These are phyloP conservation scores for Datura wrightii DNA, from an alignment of 257 asterid species.

Conservation along the genomic window DNA sequence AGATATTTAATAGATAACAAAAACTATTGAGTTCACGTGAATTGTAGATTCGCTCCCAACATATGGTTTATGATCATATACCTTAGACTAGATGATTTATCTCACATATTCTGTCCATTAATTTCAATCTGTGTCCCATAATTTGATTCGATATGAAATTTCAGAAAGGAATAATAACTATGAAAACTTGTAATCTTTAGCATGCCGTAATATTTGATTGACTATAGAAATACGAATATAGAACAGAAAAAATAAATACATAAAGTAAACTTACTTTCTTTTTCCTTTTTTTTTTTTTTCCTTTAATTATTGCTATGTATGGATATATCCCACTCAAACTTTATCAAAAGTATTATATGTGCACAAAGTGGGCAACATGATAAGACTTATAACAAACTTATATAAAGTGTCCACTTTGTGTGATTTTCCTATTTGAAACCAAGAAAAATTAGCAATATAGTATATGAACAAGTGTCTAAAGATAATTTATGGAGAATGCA, in stretches of 20 bases:
- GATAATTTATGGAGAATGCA: slow-evolving; percentile 16
- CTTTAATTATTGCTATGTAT: background rate
- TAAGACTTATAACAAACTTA: background rate
- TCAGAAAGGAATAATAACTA: background rate
- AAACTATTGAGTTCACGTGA: background rate
- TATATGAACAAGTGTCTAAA: slow-evolving; percentile 38
- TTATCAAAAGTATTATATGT: background rate
- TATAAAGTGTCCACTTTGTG: slow-evolving; percentile 36
- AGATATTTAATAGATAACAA: background rate
- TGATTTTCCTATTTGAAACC: slow-evolving; percentile 28
- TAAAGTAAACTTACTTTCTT: background rate
- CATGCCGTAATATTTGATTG: background rate
- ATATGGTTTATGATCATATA: background rate
- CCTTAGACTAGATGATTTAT: background rate
- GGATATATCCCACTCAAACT: background rate
- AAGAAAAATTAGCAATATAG: background rate
- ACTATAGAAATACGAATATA: background rate
- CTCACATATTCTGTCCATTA: background rate
- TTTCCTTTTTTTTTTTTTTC: background rate
- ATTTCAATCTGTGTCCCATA: background rate
- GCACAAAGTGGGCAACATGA: slow-evolving; percentile 9
- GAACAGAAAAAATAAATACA: background rate
- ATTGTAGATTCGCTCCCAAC: background rate
- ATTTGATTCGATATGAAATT: background rate
- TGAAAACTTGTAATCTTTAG: background rate